Evolutionary conservation across 768 basidiomycete genomes (phyloP).

Genomic region (Boletus tomentosulus): DNA sequence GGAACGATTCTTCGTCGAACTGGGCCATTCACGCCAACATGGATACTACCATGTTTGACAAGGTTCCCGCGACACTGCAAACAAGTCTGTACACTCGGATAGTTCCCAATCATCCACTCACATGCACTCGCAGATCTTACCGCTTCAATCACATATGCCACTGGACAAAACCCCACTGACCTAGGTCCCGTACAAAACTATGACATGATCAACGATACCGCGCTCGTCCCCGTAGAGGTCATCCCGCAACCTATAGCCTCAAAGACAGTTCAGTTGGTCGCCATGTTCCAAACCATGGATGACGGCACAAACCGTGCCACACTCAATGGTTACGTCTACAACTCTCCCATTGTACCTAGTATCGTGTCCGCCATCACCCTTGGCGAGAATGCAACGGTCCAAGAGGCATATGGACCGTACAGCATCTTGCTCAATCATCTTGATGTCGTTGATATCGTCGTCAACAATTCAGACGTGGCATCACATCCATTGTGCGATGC

Average conservation of each 20-base stretch:
- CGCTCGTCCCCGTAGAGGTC: slow-evolving; percentile 58
- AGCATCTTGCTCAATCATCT: slow-evolving; percentile 72
- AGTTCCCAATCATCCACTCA: neutral
- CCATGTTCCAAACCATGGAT: slow-evolving; percentile 77
- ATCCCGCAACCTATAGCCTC: slow-evolving; percentile 49
- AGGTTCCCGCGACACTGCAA: slow-evolving; percentile 62
- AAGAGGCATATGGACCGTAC: slow-evolving; percentile 69
- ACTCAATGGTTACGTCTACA: slow-evolving; percentile 69
- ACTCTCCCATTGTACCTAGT: slow-evolving; percentile 67
- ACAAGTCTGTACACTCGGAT: slow-evolving; percentile 50
- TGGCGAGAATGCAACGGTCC: slow-evolving; percentile 48
- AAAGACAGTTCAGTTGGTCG: slow-evolving; percentile 63
- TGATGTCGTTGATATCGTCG: slow-evolving; percentile 72
- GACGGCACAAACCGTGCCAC: slow-evolving; percentile 84
- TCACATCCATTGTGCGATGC: slow-evolving; percentile 78
- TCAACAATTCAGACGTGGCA: slow-evolving; percentile 68
- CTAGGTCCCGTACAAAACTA: slow-evolving; percentile 54
- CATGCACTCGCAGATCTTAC: slow-evolving; percentile 58
- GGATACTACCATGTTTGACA: slow-evolving; percentile 88
- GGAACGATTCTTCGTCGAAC: slow-evolving; percentile 79
- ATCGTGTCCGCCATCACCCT: slow-evolving; percentile 75
- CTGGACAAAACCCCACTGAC: slow-evolving; percentile 48
- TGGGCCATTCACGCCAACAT: slow-evolving; percentile 91
- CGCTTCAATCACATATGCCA: slow-evolving; percentile 72
- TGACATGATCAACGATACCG: slow-evolving; percentile 59